A percentile compares a stretch with the other conserved stretches of the same genome.
These are phyloP conservation scores for Cercospora beticola DNA, from an alignment of 2,329 filamentous ascomycete genomes.

Conservation along the genomic window DNA sequence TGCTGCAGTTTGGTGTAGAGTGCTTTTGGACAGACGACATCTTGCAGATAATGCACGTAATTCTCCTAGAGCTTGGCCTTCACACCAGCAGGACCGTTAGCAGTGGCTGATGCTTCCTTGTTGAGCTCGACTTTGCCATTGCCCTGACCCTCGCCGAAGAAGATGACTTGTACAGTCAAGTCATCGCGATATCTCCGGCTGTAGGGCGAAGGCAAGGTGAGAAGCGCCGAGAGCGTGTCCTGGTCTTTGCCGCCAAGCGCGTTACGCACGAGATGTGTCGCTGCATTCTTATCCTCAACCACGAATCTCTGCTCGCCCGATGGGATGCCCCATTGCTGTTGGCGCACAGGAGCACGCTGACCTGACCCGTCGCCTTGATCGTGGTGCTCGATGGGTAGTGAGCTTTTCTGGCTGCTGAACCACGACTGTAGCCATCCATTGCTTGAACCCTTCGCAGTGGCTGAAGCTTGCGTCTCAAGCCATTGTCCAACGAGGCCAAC, in stretches of 20 bases:
- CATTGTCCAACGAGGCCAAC: conserved; percentile 95
- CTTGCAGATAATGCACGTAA: not conserved
- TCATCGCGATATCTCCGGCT: conserved; percentile 92
- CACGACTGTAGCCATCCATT: conserved; percentile 70
- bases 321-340: conserved; percentile 86
- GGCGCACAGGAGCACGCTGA: conserved; percentile 81
- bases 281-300: conserved; percentile 91
- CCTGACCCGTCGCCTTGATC: conserved; percentile 56
- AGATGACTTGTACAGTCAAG: conserved; percentile 95
- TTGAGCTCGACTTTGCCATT: conserved; percentile 80
- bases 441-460: conserved; percentile 34
- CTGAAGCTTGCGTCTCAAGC: conserved; percentile 72
- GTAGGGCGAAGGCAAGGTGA: conserved; percentile 89
- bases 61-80: conserved; percentile 30
- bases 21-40: not conserved
- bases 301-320: conserved; percentile 79
- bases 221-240: conserved; percentile 87
- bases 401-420: conserved; percentile 53
- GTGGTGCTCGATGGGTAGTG: conserved; percentile 73
- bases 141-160: conserved; percentile 81
- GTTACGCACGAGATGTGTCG: conserved; percentile 92
- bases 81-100: conserved; percentile 28
- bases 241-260: conserved; percentile 89
- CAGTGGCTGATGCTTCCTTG: conserved; percentile 72
- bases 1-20: not conserved